A percentile compares a stretch with the other conserved stretches of the same genome.
Evolutionary conservation across 75 land plant genomes (phyloP).

Genomic region (Sequoia sempervirens): DNA sequence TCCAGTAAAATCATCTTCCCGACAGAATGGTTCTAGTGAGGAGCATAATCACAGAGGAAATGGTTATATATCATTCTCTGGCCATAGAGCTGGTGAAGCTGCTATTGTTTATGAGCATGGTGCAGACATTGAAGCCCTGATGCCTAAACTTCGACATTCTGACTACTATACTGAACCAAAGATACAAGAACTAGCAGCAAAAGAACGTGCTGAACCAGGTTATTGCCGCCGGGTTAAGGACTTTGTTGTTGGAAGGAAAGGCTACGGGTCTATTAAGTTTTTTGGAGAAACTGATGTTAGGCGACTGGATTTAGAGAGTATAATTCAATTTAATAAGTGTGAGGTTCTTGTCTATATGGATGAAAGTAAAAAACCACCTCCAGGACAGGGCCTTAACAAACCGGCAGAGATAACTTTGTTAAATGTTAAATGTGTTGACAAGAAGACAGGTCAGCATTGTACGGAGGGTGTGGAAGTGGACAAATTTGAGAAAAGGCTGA

Average conservation of each 20-base stretch:
- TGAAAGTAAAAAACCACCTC: constrained; percentile 88
- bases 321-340: constrained; percentile 89
- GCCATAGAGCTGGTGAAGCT: constrained; percentile 83
- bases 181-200: constrained; percentile 88
- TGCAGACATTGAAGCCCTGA: constrained; percentile 76
- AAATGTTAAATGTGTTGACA: constrained; percentile 79
- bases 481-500: constrained; percentile 80
- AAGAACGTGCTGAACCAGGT: constrained; percentile 90
- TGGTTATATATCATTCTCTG: constrained; percentile 58
- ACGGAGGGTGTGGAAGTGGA: constrained; percentile 72
- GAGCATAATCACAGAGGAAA: constrained; percentile 48
- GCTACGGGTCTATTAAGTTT: constrained; percentile 81
- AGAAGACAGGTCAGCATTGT: constrained; percentile 69
- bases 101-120: constrained; percentile 94
- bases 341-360: constrained; percentile 97
- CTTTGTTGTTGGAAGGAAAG: constrained; percentile 81
- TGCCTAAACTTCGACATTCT: constrained; percentile 84
- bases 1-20: constrained; percentile 15
- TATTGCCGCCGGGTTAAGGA: constrained; percentile 71
- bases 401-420: constrained; percentile 91
- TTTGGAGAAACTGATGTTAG: constrained; percentile 95
- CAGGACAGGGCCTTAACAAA: constrained; percentile 94
- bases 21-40: constrained; percentile 42
- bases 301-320: constrained; percentile 81
- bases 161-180: constrained; percentile 92